Base-by-base conservation (phyloP, 805 yeast species). In the Nakazawaea populi region DNA sequence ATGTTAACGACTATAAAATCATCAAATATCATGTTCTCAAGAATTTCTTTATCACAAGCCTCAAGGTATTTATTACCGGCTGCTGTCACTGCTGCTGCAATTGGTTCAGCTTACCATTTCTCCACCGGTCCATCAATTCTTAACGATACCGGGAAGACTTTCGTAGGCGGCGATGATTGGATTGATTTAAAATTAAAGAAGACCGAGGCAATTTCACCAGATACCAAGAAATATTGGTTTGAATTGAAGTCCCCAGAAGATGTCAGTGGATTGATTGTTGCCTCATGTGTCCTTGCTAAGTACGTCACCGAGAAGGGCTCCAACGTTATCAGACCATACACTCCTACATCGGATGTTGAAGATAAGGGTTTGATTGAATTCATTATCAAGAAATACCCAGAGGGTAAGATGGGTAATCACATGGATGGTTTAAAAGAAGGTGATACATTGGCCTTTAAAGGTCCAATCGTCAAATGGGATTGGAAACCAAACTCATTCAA, bases 401-500 rank as follows among this genome's bases (percentile, higher is more conserved):
- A 76, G 51, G 97, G 98, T 62, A 86, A 87, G 72, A 83, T 90
- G 81, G 80, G 92, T 49, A 73, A 74, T 63, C 94, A 89, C 71
- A 69, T 89, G 53, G 80, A 77, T 66, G 69, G 70, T 54, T 80
- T 92, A 66, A 83, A 86, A 69, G 81, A 79, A 54, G 80, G 85
- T 61, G 98, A 94, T 62, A 80, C 90, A 47, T 77, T 94, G 51
- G 72, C 96, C 8, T 87, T 94, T 79, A 92, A 90, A 76, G 99
- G 99, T 47, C 98, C 98, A 57, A 79, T 90, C 58, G 75, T 77
- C 62, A 94, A 94, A 76, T 91, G 94, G 88, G 82, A 85, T 66
- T 89, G 95, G 89, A 78, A 78, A 61, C 86, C 92, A 59, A 92
- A 94, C 77, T 80, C 83, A 66, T 92, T 80, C 75, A 80, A 87